Evolutionary conservation across 179 eudicot genomes (phyloP).

Genomic region (Silene coronaria): DNA sequence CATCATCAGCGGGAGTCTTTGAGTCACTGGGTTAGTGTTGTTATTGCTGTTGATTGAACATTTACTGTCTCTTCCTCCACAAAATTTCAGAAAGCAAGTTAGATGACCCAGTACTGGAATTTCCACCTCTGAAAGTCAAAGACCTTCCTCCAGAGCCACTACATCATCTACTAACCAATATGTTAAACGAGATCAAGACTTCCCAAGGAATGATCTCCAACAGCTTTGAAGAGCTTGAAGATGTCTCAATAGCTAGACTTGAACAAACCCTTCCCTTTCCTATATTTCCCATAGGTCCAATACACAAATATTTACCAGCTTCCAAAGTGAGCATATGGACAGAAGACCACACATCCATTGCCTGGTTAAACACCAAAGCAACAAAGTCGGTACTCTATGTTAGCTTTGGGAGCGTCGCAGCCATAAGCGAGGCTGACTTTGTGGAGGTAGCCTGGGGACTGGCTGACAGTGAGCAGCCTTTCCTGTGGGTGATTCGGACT

Average conservation of each 20-base stretch:
- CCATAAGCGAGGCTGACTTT: slow-evolving; percentile 19
- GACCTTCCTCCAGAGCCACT: slow-evolving; percentile 31
- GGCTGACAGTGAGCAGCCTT: slow-evolving; percentile 25
- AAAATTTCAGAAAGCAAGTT: slow-evolving; percentile 17
- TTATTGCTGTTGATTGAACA: no score
- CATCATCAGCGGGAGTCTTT: no score
- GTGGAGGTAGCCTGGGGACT: slow-evolving; percentile 33
- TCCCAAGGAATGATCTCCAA: slow-evolving; percentile 38
- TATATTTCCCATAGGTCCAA: slow-evolving; percentile 29
- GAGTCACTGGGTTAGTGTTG: no score
- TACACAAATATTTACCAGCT: slow-evolving; percentile 18
- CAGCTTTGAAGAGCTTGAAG: slow-evolving; percentile 32
- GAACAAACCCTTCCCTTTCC: slow-evolving; percentile 20
- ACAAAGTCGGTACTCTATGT: slow-evolving; percentile 33
- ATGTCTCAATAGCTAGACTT: slow-evolving; percentile 2
- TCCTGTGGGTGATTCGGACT: slow-evolving; percentile 37
- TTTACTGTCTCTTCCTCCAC: neutral
- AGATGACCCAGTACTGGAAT: slow-evolving; percentile 34
- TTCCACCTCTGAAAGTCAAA: slow-evolving; percentile 41
- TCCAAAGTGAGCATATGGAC: slow-evolving; percentile 17
- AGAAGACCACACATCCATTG: slow-evolving; percentile 20
- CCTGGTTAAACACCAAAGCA: slow-evolving; percentile 29
- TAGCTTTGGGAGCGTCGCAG: slow-evolving; percentile 33
- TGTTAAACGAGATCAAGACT: slow-evolving; percentile 29
- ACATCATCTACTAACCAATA: slow-evolving; percentile 8